Evolutionary conservation across 179 eudicot species (phyloP).

Genomic region (Actinidia chinensis): DNA sequence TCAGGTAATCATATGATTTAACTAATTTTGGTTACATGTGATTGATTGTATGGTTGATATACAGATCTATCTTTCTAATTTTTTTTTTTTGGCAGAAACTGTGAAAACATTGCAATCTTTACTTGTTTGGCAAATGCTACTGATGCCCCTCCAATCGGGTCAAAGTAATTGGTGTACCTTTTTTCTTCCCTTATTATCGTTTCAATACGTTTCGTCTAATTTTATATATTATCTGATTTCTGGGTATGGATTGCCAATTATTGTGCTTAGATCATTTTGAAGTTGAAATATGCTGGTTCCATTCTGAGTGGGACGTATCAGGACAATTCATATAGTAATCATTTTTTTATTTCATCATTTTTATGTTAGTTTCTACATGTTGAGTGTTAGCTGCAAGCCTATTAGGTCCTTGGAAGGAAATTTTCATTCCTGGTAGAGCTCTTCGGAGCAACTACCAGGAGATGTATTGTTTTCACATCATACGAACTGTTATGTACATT

Average conservation of each 20-base stretch:
- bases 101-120: slow-evolving; percentile 78
- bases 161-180: slow-evolving; percentile 40
- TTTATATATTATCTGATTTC: background rate
- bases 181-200: background rate
- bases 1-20: slow-evolving; percentile 28
- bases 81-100: slow-evolving; percentile 42
- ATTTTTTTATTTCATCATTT: too few relatives aligned
- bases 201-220: background rate
- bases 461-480: too few relatives aligned
- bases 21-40: background rate
- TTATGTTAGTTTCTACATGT: too few relatives aligned
- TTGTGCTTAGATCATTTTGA: too few relatives aligned
- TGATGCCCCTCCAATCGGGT: slow-evolving; percentile 70
- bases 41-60: background rate
- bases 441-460: too few relatives aligned
- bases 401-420: too few relatives aligned
- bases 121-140: slow-evolving; percentile 71
- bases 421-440: too few relatives aligned
- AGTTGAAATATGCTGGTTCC: too few relatives aligned
- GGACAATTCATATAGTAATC: too few relatives aligned
- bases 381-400: too few relatives aligned
- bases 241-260: background rate
- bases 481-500: too few relatives aligned
- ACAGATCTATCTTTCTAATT: background rate
- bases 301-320: too few relatives aligned